Conservation (phyloP, 139 green algal genomes). For the Closterium sp. region DNA sequence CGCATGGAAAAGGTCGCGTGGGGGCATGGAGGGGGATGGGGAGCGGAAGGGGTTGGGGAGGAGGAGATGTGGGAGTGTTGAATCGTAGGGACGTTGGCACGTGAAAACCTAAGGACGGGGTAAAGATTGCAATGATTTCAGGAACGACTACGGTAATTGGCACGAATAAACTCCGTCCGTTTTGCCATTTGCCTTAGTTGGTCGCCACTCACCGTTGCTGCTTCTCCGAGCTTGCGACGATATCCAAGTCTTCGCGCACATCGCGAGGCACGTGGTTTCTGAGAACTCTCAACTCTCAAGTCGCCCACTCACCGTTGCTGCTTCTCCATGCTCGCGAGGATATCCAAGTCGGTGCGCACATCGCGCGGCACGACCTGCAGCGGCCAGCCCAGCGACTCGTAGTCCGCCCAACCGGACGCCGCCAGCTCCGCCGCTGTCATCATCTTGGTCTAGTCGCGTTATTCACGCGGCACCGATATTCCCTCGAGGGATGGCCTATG, state of each 20-base stretch:
- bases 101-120: too few species aligned
- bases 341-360: background rate
- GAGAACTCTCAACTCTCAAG: too few species aligned
- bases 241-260: too few species aligned
- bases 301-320: background rate
- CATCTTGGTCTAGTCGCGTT: background rate
- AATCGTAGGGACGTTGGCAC: too few species aligned
- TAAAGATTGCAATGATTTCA: too few species aligned
- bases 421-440: background rate
- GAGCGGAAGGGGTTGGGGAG: too few species aligned
- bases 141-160: too few species aligned
- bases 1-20: background rate
- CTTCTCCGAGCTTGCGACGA: too few species aligned
- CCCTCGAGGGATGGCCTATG: background rate
- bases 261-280: too few species aligned
- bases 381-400: background rate
- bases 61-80: too few species aligned
- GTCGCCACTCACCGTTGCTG: background rate
- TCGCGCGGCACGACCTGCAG: background rate
- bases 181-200: background rate
- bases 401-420: background rate
- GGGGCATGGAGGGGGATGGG: too few species aligned
- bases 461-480: too few species aligned
- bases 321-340: background rate
- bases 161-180: background rate